Conservation (phyloP, 2,329 filamentous ascomycete genomes). For the Microsporum canis region DNA sequence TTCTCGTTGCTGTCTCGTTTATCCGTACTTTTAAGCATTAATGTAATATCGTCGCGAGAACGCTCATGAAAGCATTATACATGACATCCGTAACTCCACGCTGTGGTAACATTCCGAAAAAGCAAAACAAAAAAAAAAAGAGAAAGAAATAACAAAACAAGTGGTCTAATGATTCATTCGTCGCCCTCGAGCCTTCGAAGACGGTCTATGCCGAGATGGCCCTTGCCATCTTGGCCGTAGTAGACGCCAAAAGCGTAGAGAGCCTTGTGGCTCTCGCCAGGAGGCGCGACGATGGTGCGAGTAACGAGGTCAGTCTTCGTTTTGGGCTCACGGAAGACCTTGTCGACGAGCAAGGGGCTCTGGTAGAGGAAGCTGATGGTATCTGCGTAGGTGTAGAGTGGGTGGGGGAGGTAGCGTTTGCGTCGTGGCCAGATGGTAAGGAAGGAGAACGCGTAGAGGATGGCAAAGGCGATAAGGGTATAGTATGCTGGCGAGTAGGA, state of each 20-base stretch:
- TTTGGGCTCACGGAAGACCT: conserved; percentile 57
- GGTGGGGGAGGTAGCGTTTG: conserved; percentile 57
- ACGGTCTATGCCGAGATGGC: conserved; percentile 50
- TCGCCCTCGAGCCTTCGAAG: conserved; percentile 34
- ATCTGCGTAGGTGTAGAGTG: conserved; percentile 60
- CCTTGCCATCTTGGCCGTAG: conserved; percentile 46
- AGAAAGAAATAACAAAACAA: no score
- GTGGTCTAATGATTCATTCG: conserved; percentile 20
- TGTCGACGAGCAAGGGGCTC: conserved; percentile 59
- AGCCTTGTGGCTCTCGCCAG: conserved; percentile 27
- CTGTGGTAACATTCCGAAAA: not conserved
- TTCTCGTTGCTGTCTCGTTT: not conserved
- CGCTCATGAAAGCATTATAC: not conserved
- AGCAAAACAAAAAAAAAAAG: not conserved
- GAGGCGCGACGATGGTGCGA: conserved; percentile 48
- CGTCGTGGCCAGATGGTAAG: conserved; percentile 51
- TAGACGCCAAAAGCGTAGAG: conserved; percentile 49
- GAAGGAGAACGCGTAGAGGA: conserved; percentile 57
- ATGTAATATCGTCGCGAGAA: not conserved
- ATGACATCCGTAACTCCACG: not conserved
- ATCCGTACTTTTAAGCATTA: not conserved
- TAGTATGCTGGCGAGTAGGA: conserved; percentile 64
- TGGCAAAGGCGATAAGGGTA: conserved; percentile 58
- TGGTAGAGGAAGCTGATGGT: conserved; percentile 66
- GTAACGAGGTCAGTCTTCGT: conserved; percentile 59